Base-by-base conservation (phyloP, 2,329 filamentous ascomycete genomes). In the Aspergillus tubingensis region DNA sequence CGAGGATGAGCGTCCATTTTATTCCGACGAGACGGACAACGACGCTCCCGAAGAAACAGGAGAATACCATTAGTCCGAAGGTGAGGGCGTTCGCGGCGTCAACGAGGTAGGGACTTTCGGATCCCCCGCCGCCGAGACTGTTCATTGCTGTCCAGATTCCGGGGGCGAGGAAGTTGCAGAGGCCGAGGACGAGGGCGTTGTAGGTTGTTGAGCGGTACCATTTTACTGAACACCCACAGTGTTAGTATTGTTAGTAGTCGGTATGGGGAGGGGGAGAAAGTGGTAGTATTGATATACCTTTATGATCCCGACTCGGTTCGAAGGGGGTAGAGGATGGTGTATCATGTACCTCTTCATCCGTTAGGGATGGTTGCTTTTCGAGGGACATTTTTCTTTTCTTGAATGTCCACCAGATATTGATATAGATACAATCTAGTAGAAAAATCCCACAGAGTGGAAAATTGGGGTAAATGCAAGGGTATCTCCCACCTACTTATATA, bases 61-160 rank as follows among this genome's bases (percentile, higher is more conserved):
- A 89, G 0, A 91, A 69, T 0, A 91, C 86, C 88, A 91, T 91
- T 7, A 91, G 81, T 50, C 86, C 86, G 69, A 91, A 91, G 0
- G 88, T 90, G 41, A 91, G 73, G 0, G 88, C 85, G 65, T 92
- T 92, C 13, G 87, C 88, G 0, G 86, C 82, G 67, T 91, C 91
- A 53, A 91, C 86, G 1, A 91, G 80, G 67, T 86, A 82, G 0
- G 89, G 89, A 8, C 82, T 81, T 64, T 86, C 81, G 30, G 85
- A 81, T 3, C 89, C 89, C 52, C 89, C 89, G 1, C 87, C 89
- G 8, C 89, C 89, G 0, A 91, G 82, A 0, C 84, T 87, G 76
- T 91, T 91, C 88, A 91, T 89, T 7, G 87, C 88, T 11, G 82
- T 83, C 88, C 88, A 91, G 62, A 91, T 88, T 0, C 89, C 89